phyloP scores from a whole-genome alignment of 176 grass and related monocot species.

The Bolboschoenus planiculmis region DNA sequence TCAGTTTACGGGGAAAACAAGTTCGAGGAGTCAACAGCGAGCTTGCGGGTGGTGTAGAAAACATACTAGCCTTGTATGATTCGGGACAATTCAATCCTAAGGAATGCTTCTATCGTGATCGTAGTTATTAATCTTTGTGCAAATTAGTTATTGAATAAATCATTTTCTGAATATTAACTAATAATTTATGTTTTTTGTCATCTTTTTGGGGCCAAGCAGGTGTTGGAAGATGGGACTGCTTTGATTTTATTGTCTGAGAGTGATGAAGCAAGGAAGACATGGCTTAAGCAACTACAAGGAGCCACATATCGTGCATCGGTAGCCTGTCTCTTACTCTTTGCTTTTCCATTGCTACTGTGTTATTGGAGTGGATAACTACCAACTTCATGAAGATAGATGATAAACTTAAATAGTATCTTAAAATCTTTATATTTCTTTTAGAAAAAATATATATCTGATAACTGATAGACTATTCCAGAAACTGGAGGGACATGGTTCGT shows the following conservation, averaged over 20 bases:
- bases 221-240: conserved; percentile 75
- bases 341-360: conserved; percentile 19
- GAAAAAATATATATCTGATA: background rate
- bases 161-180: background rate
- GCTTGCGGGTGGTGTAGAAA: conserved; percentile 66
- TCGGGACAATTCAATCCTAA: conserved; percentile 86
- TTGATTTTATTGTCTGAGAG: conserved; percentile 76
- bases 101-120: conserved; percentile 36
- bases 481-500: background rate
- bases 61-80: conserved; percentile 78
- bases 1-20: conserved; percentile 94
- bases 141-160: background rate
- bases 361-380: background rate
- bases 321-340: conserved; percentile 21
- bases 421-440: background rate
- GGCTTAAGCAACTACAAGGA: conserved; percentile 83
- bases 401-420: background rate
- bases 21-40: conserved; percentile 61
- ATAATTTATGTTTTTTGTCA: conserved; percentile 13
- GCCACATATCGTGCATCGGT: conserved; percentile 98
- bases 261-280: conserved; percentile 56
- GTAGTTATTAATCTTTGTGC: background rate
- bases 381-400: background rate
- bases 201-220: conserved; percentile 35
- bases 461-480: conserved; percentile 4